Conservation (phyloP, 495 filamentous ascomycete species). For the Trichoderma reesei region DNA sequence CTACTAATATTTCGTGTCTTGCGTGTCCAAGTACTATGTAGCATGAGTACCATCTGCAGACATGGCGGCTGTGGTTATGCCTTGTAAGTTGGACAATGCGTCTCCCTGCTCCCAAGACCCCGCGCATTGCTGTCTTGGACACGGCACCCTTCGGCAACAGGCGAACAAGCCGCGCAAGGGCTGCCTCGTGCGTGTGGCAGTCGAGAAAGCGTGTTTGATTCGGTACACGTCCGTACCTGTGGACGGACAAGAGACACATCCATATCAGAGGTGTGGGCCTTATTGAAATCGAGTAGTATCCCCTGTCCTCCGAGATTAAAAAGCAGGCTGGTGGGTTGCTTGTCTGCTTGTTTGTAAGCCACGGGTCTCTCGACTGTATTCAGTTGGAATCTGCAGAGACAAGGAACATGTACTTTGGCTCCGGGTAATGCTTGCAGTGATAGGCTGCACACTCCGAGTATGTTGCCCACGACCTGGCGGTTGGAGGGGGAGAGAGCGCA, state of each 20-base stretch:
- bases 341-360: too few species aligned
- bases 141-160: background rate
- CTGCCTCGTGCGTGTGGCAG: background rate
- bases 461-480: background rate
- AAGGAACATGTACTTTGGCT: too few species aligned
- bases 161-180: background rate
- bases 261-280: background rate
- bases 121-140: background rate
- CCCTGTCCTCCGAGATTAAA: background rate
- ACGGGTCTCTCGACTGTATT: too few species aligned
- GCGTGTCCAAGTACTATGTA: too few species aligned
- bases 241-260: background rate
- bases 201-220: background rate
- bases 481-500: background rate
- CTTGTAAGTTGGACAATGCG: background rate
- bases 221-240: background rate
- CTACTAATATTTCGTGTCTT: too few species aligned
- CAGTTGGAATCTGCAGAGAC: too few species aligned
- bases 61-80: background rate
- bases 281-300: background rate
- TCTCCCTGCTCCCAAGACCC: background rate
- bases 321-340: background rate
- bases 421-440: too few species aligned
- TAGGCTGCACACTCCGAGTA: too few species aligned
- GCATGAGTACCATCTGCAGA: too few species aligned